A percentile compares a stretch with the other conserved stretches of the same genome.
phyloP scores from a whole-genome alignment of 2,329 filamentous ascomycete species.

The Bretziella fagacearum region DNA sequence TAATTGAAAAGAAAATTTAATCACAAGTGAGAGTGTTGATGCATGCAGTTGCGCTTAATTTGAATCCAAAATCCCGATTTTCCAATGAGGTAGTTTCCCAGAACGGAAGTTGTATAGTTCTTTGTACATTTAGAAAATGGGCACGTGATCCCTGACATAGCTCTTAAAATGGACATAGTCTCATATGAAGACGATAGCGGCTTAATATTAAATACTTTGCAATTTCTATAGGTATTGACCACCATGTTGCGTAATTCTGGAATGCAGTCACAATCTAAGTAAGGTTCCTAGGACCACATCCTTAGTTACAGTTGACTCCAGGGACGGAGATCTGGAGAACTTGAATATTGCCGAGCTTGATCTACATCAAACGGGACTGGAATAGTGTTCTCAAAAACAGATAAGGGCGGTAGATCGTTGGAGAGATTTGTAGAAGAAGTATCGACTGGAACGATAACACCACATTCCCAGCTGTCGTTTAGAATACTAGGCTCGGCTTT shows the following conservation, averaged over 20 bases:
- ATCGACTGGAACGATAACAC: conserved; percentile 54
- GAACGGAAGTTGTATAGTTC: neutral
- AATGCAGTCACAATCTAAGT: too few relatives aligned
- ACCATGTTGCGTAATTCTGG: too few relatives aligned
- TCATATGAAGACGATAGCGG: too few relatives aligned
- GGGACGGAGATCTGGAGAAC: conserved; percentile 2
- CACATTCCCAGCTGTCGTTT: conserved; percentile 91
- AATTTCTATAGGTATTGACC: too few relatives aligned
- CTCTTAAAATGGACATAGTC: too few relatives aligned
- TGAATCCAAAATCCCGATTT: neutral
- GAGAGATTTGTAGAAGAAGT: neutral
- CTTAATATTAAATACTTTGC: too few relatives aligned
- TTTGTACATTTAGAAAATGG: neutral
- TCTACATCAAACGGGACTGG: conserved; percentile 10
- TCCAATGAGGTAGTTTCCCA: neutral
- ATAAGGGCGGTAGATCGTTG: conserved; percentile 8
- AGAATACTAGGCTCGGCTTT: conserved; percentile 56
- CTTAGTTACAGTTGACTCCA: conserved; percentile 7
- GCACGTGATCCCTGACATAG: too few relatives aligned
- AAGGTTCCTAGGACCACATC: too few relatives aligned
- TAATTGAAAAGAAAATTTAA: too few relatives aligned
- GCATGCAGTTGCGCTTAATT: too few relatives aligned
- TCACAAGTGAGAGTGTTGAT: too few relatives aligned
- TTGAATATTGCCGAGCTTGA: neutral
- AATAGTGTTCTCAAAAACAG: conserved; percentile 5